Conservation (phyloP, 169 alveolate species). For the Cyclospora cayetanensis region DNA sequence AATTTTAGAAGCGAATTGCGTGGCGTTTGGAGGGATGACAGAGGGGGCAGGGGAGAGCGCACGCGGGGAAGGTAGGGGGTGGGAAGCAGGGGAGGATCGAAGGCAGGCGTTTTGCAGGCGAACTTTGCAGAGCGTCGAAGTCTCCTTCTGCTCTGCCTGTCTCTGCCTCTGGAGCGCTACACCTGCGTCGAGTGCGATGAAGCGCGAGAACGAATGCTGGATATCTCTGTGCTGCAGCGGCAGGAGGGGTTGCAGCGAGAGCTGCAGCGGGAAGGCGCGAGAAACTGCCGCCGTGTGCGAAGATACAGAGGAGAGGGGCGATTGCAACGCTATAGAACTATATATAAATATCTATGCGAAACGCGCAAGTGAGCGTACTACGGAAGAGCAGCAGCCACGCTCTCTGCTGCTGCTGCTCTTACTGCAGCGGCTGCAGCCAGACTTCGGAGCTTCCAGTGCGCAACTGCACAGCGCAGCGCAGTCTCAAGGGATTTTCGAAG, state of each 20-base stretch:
- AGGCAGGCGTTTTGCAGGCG: no score
- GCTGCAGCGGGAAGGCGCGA: background rate
- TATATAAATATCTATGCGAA: background rate
- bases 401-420: slow-evolving; percentile 42
- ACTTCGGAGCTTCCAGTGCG: background rate
- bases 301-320: slow-evolving; percentile 9
- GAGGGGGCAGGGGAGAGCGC: no score
- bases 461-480: slow-evolving; percentile 32
- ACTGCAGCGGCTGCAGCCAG: slow-evolving; percentile 63
- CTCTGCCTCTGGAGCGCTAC: no score
- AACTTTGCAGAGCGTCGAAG: no score
- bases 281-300: background rate
- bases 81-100: no score
- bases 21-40: no score
- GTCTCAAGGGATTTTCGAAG: background rate
- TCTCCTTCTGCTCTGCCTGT: no score
- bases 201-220: no score
- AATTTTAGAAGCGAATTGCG: no score
- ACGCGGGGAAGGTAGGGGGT: no score
- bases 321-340: background rate
- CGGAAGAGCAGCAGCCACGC: background rate
- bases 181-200: no score
- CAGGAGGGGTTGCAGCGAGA: slow-evolving; percentile 26
- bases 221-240: slow-evolving; percentile 52
- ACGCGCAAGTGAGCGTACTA: background rate